These are phyloP conservation scores for Lentinula detonsa DNA, from an alignment of 768 basidiomycete genomes.

Conservation along the genomic window DNA sequence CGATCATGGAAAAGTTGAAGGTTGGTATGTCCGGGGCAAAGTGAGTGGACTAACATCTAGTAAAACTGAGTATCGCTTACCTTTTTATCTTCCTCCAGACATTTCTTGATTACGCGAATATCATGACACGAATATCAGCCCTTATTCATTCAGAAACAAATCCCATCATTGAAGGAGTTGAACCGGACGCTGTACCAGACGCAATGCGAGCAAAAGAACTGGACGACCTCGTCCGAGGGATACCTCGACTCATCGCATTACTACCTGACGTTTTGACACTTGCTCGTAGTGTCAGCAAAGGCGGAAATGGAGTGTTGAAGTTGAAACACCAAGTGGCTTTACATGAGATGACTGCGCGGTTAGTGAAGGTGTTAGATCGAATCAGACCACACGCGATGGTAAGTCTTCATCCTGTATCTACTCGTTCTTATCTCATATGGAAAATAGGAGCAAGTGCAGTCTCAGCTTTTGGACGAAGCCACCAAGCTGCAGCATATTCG, in stretches of 20 bases:
- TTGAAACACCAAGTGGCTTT: slow-evolving; percentile 65
- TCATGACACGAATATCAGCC: slow-evolving; percentile 54
- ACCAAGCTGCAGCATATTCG: slow-evolving; percentile 60
- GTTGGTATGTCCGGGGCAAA: slow-evolving; percentile 84
- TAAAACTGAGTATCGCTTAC: background rate
- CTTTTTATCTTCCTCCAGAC: slow-evolving; percentile 31
- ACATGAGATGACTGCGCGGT: slow-evolving; percentile 63
- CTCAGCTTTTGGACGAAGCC: slow-evolving; percentile 45
- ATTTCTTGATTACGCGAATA: slow-evolving; percentile 67
- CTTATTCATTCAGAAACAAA: slow-evolving; percentile 23
- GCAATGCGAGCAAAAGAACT: slow-evolving; percentile 44
- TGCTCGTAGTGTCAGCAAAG: background rate
- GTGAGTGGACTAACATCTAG: slow-evolving; percentile 26
- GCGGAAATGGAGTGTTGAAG: slow-evolving; percentile 25
- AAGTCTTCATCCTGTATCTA: slow-evolving; percentile 13
- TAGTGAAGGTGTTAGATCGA: slow-evolving; percentile 55
- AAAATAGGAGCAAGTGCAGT: slow-evolving; percentile 35
- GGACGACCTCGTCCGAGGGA: slow-evolving; percentile 50
- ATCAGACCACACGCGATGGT: slow-evolving; percentile 58
- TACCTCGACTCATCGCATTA: slow-evolving; percentile 60
- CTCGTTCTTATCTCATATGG: background rate
- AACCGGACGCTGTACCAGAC: slow-evolving; percentile 35
- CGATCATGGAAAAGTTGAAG: slow-evolving; percentile 35
- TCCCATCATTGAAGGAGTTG: slow-evolving; percentile 20
- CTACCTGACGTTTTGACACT: slow-evolving; percentile 51